These are phyloP conservation scores for Suhomyces xylopsoci DNA, from an alignment of 805 yeast genomes.

Conservation along the genomic window DNA sequence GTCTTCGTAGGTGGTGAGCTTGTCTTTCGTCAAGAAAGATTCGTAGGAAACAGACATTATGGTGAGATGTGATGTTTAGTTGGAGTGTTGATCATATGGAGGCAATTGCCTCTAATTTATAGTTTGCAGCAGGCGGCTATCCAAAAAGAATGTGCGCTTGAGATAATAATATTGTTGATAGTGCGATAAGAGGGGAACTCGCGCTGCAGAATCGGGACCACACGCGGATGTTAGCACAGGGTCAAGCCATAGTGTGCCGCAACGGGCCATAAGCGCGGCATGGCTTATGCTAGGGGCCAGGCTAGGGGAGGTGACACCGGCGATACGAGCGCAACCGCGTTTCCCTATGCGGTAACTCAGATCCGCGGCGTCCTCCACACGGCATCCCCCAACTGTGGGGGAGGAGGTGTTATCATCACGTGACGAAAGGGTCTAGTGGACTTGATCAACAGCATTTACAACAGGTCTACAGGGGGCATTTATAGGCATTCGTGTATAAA, in stretches of 20 bases:
- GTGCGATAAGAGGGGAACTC: not conserved
- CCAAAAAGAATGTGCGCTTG: not conserved
- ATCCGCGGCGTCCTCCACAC: not conserved
- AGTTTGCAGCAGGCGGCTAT: not conserved
- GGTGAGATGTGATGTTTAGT: not conserved
- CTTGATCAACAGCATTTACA: not conserved
- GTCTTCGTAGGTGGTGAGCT: conserved; percentile 34
- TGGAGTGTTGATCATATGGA: not conserved
- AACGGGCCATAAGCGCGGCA: not conserved
- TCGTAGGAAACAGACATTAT: conserved; percentile 13
- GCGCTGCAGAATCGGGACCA: not conserved
- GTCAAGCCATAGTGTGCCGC: not conserved
- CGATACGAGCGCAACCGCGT: not conserved
- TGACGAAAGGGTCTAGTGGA: not conserved
- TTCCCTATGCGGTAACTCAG: not conserved
- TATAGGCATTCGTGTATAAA: not conserved
- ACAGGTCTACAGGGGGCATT: too few relatives aligned
- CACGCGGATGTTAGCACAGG: not conserved
- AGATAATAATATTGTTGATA: not conserved
- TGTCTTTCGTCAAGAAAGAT: conserved; percentile 29
- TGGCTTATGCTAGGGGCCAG: not conserved
- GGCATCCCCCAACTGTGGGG: not conserved
- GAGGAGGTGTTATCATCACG: not conserved
- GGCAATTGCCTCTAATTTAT: not conserved
- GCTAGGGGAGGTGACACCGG: not conserved